phyloP scores from a whole-genome alignment of 805 yeast genomes.

The Ogataea henricii region DNA sequence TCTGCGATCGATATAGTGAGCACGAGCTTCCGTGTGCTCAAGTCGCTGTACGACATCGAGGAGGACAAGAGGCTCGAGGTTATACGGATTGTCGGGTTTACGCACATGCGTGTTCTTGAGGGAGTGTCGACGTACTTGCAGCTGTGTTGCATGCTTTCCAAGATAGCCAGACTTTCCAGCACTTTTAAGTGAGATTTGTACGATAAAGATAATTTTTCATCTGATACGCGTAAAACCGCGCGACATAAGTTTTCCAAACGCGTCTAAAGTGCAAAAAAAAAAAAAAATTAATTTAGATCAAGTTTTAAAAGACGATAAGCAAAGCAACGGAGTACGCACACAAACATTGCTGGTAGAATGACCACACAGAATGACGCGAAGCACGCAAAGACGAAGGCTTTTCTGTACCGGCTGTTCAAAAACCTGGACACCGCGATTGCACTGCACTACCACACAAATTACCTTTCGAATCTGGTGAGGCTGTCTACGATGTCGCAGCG shows the following conservation, averaged over 20 bases:
- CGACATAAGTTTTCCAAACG: background rate
- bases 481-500: constrained; percentile 20
- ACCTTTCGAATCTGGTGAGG: constrained; percentile 20
- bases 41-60: constrained; percentile 64
- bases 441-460: constrained; percentile 26
- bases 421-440: constrained; percentile 25
- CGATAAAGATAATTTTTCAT: background rate
- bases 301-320: no score
- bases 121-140: constrained; percentile 91
- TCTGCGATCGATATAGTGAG: constrained; percentile 91
- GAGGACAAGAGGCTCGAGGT: constrained; percentile 74
- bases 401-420: constrained; percentile 13
- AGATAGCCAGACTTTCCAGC: constrained; percentile 36
- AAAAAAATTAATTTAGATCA: background rate
- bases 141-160: constrained; percentile 78
- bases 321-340: background rate
- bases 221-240: background rate
- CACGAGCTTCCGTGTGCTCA: constrained; percentile 85
- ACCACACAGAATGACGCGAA: constrained; percentile 6
- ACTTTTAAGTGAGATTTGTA: background rate
- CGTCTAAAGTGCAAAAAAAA: background rate
- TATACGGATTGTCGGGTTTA: constrained; percentile 83
- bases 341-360: background rate
- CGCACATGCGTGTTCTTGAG: constrained; percentile 90
- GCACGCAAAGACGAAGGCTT: background rate